Evolutionary conservation across 2,329 filamentous ascomycete species (phyloP), one percentile per base, ranked within the genome.

Genomic region (Fonsecaea multimorphosa): DNA sequence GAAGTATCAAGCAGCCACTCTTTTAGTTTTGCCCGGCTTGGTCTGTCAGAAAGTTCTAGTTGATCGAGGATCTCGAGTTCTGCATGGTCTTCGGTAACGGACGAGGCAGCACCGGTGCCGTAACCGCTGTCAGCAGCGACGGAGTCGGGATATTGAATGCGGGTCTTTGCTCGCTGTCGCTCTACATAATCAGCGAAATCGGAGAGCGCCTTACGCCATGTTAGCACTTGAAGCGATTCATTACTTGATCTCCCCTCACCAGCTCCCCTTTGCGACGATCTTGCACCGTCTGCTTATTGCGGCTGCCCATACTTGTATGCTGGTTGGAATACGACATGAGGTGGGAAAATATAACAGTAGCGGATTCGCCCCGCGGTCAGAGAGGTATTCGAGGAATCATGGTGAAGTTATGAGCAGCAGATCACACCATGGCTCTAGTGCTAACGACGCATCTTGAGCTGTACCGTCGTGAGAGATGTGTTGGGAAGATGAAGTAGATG

Each of bases 151-250:
- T 78, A 76, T 49, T 78, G 79, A 54, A 76, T 73, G 49, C 79
- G 78, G 29, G 74, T 76, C 44, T 69, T 69, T 27, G 89, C 88
- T 78, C 98, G 95, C 77, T 98, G 93, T 77, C 93, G 91, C 78
- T 98, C 93, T 71, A 97, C 95, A 74, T 97, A 98, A 74, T 99
- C 95, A 78, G 93, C 93, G 77, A 99, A 99, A 73, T 98, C 95
- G 81, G 91, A 95, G 63, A 99, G 85, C 12, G 94, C 93, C 86
- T 89, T 63, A 46, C 61, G 44, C 14, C 16, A 56, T 58, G 53
- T 66, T 40, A 61, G 58, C 56, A 44, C 29, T 27, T 52, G 36
- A 32, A 36, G 27, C 55, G n/a, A 58, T 32, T 32, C 58, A n/a
- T 22, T 69, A 38, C 58, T 55, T 32, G 38, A 44, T 38, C 34